Conservation (phyloP, 1,284 basidiomycete species). For the Cryptococcus sp. region DNA sequence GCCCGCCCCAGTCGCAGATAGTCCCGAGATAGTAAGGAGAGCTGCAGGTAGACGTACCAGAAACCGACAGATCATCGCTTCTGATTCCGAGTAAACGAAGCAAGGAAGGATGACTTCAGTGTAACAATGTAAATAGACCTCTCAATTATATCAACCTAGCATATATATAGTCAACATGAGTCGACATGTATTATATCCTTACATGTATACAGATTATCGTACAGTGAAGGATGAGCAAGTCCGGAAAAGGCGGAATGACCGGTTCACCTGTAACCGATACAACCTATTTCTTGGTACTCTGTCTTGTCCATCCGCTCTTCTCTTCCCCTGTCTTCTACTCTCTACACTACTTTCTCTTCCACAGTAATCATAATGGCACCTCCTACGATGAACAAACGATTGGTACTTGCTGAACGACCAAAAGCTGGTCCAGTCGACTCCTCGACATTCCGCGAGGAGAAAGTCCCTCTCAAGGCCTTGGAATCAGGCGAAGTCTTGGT, state of each 20-base stretch:
- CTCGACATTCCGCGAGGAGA: conserved; percentile 60
- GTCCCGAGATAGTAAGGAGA: not conserved
- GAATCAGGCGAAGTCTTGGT: conserved; percentile 63
- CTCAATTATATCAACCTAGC: no score
- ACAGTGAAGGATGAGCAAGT: not conserved
- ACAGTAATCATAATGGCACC: not conserved
- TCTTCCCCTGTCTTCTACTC: not conserved
- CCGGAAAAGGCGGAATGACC: not conserved
- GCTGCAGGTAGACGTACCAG: not conserved
- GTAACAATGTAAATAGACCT: no score
- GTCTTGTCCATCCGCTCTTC: not conserved
- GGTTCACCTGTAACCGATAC: not conserved
- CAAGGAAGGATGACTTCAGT: no score
- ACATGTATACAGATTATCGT: no score
- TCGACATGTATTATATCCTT: no score
- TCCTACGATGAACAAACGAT: conserved; percentile 52
- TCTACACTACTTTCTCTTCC: not conserved
- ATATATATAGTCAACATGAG: no score
- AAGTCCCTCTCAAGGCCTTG: conserved; percentile 55
- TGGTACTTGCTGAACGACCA: conserved; percentile 71
- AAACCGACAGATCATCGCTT: not conserved
- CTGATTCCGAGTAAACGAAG: no score
- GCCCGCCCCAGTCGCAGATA: not conserved
- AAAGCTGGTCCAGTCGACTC: conserved; percentile 57
- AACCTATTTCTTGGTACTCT: not conserved